Evolutionary conservation across 2,329 filamentous ascomycete species (phyloP).

Genomic region (Epichloe coenophiala): DNA sequence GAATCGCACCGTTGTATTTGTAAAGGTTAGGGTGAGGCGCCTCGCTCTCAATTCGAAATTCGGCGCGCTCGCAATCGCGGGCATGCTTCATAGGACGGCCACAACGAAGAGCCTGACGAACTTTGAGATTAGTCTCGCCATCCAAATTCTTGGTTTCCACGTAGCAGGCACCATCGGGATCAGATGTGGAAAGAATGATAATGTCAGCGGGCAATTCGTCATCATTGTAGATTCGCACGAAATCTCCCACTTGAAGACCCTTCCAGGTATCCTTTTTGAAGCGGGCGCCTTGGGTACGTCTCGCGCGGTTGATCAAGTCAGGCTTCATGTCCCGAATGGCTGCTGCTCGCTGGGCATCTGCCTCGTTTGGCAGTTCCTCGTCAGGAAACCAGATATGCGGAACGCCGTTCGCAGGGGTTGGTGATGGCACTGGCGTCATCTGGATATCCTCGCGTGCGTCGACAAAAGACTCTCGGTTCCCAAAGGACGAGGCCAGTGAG

Average conservation of each 20-base stretch:
- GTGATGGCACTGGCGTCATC: conserved; percentile 90
- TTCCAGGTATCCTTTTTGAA: conserved; percentile 97
- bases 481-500: conserved; percentile 36
- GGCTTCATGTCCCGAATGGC: conserved; percentile 33
- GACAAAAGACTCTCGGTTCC: conserved; percentile 35
- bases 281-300: conserved; percentile 53
- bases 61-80: conserved; percentile 76
- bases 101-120: conserved; percentile 79
- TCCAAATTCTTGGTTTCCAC: conserved; percentile 98
- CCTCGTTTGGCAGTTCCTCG: conserved; percentile 23
- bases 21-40: conserved; percentile 87
- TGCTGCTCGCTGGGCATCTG: conserved; percentile 20
- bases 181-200: conserved; percentile 83
- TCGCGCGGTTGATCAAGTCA: conserved; percentile 58
- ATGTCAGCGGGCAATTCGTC: conserved; percentile 92
- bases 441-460: conserved; percentile 63
- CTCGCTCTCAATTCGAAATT: conserved; percentile 85
- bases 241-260: conserved; percentile 86
- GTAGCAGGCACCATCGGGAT: conserved; percentile 88
- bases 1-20: conserved; percentile 80
- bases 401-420: conserved; percentile 35
- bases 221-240: conserved; percentile 90
- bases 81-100: conserved; percentile 75
- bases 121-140: conserved; percentile 94
- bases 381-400: conserved; percentile 26